Evolutionary conservation across 495 filamentous ascomycete genomes (phyloP), one percentile per base, ranked within the genome.

Genomic region (Penicillium arizonense): DNA sequence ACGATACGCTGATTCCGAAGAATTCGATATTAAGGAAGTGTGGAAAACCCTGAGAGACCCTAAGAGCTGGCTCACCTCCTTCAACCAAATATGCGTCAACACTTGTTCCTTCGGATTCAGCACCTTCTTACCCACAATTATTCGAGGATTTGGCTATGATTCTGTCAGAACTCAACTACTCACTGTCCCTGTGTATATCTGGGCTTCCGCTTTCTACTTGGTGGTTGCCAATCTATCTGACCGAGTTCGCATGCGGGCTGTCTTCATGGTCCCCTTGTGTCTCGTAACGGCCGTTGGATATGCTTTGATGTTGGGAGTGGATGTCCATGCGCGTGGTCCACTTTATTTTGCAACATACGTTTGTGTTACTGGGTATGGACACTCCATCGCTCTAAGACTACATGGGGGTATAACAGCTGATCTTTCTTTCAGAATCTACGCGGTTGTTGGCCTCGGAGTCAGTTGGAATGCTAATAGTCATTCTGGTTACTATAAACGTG

Each of bases 101-200:
- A 34, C 47, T 23, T 53, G 58, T 35, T 56, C 50, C 3, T 52
- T 53, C 36, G 53, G 52, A 3, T 61, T 57, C 23, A 57, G 53
- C 33, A 61, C 48, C 5, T 61, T 61, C 45, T n/a, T 61, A 3
- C 58, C 58, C 1, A 52, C 50, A 9, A 61, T 61, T 14, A 52
- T 61, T 47, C 33, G 28, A 33, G 41, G 34, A 6, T 57, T 61
- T 23, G 58, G 58, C 0, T 61, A 47, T 43, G 41, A 40, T 24
- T 49, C 58, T 10, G 44, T 57, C 12, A 43, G 12, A 10, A 61
- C 58, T 0, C 58, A 61, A 33, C 30, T 61, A 4, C 46, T 61
- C 10, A 61, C 58, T 9, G 47, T 61, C 7, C 58, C 58, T 20
- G 58, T 61, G 13, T 61, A 57, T 50, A 53, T 57, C 18, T 56